Base-by-base conservation (phyloP, 2,329 filamentous ascomycete genomes). In the Penicillium sp. region DNA sequence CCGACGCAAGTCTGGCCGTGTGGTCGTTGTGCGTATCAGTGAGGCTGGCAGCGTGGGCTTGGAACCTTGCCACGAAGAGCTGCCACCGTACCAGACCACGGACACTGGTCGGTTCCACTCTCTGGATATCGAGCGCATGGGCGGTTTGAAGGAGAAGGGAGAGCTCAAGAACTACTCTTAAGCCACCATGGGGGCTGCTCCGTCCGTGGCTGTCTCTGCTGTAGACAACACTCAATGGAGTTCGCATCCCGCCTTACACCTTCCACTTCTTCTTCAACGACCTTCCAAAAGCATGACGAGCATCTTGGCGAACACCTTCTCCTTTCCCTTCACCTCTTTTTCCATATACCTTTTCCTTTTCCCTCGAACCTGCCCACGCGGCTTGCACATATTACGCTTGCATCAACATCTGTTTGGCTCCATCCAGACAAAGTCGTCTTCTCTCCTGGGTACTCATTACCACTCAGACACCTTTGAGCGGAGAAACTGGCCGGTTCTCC, bases 111-210 rank as follows among this genome's bases (percentile, higher is more conserved):
- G 92, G 67, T 98, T 97, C 80, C 91, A 96, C 76, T 95, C 92
- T 3, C 87, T 99, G 69, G 94, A 99, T 75, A 90, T 99, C 75
- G 91, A 98, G 69, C 87, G 91, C 65, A 96, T 98, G 73, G 95
- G 95, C 54, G 95, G 95, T 14, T 81, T 98, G 68, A 96, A 93
- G 79, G 95, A 98, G 83, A 96, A 96, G 83, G 86, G 90, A 42
- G 72, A 76, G 58, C 54, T 63, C 35, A 73, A 71, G 48, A 67
- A 69, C 65, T 78, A 74, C 67, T 74, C 73, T 34, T 79, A 70
- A 61, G 58, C 22, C 53, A 53, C 50, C 11, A 25, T 14, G 47
- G 38, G 38, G 10, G 28, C 43, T 4, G 15, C 34, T n/a, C 14
- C 17, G 1, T 14, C 6, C 15, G 38, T 10, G 38, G 38, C 14